Base-by-base conservation (phyloP, 768 basidiomycete species). In the Calocybe gangraenosa region DNA sequence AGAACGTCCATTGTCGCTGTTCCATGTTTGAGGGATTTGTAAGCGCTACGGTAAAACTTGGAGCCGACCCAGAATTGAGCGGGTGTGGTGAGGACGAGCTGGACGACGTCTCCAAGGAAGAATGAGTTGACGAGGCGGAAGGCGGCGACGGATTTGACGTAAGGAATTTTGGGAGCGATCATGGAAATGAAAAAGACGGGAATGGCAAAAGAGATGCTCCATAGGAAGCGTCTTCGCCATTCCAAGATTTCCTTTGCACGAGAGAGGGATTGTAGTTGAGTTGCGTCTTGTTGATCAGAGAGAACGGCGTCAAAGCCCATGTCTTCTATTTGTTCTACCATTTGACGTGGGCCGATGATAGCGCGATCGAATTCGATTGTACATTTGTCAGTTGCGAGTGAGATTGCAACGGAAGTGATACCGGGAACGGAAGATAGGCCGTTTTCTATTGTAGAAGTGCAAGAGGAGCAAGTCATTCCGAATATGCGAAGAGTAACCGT, bases 1-100 rank as follows among this genome's bases (percentile, higher is more conserved):
- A 99, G 87, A 32, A 98, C 92, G 62, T 99, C 96, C 95, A 99
- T 99, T 1, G 95, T 99, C 6, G 93, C 89, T 7, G 81, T 77
- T 21, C 81, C 77, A 64, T 99, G 96, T 61, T 81, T 88, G 42
- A 98, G 69, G 3, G 93, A 82, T 65, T 94, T 95, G 73, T 78
- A 96, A 7, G 96, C 93, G 50, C 82, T 88, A 34, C 75, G 75
- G 64, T 96, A 95, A 66, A 97, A 97, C 52, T 82, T 83, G 44
- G 67, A 68, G 2, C 92, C 96, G 31, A 98, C 73, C 82, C 88
- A 95, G 57, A 92, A 90, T 60, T 98, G 96, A 2, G 91, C 83
- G 5, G 94, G 94, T 2, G 94, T 86, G 7, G 92, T 93, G 44
- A 98, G 73, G 19, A 77, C 37, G 33, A 92, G 67, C 47, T 82